Evolutionary conservation across 1,284 basidiomycete genomes (phyloP), one percentile per base, ranked within the genome.

Genomic region (Ganoderma resinaceum): DNA sequence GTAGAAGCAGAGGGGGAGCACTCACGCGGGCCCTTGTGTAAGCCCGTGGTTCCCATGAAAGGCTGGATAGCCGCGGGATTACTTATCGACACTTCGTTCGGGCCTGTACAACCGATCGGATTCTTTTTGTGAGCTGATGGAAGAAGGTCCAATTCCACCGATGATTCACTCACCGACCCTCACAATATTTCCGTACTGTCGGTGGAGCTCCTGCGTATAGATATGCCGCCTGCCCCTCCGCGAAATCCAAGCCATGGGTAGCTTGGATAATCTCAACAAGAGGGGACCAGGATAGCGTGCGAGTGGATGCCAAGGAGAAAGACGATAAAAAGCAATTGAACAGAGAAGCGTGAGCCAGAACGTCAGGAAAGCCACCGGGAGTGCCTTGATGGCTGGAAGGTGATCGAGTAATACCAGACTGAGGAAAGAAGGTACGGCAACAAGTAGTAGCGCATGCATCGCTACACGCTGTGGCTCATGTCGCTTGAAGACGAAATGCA

Each of bases 21-120:
- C 84, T 70, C 71, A 87, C 87, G 86, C 58, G 83, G 83, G 58
- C 87, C 87, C 76, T 88, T 88, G 1, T 82, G 82, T 12, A 87
- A 78, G 5, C 85, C 86, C 38, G 77, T 73, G 40, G 78, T 76
- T 5, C 87, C 86, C 79, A 88, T 80, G 60, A 87, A 71, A 7
- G 83, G 80, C 4, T 72, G 73, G 29, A 87, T 76, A 7, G 83
- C 84, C n/a, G 79, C 77, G 8, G 78, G 79, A 65, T 83, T 80
- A 53, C 79, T 73, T 49, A 89, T 81, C 0, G 84, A 86, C 12
- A 89, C 68, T 59, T 88, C 86, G 67, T 89, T 89, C n/a, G 87
- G 87, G 61, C 87, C 87, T 88, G 64, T 20, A 20, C 9, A 35
- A 64, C 66, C 67, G 64, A 66, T 60, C 62, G 61, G n/a, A 40